These are phyloP conservation scores for Isochrysis galbana DNA, from an alignment of 78 protist species.

Conservation along the genomic window DNA sequence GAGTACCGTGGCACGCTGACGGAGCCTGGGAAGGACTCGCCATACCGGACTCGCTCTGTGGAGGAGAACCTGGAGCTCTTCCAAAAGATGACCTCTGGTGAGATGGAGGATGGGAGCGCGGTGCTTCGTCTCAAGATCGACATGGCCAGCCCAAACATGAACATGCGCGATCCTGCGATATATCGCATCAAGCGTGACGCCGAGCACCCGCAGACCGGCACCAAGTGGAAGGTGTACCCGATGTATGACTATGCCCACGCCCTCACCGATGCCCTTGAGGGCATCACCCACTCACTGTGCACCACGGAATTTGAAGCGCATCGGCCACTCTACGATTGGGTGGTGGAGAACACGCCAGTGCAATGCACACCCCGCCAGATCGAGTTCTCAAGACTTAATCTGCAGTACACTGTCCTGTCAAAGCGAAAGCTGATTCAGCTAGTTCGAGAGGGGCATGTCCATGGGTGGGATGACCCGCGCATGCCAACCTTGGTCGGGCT, in stretches of 20 bases:
- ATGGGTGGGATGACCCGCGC: constrained; percentile 64
- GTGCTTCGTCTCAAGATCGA: constrained; percentile 69
- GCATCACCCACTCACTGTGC: constrained; percentile 77
- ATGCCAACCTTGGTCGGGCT: constrained; percentile 55
- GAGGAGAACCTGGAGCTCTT: constrained; percentile 59
- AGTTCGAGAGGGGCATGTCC: constrained; percentile 39
- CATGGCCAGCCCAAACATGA: constrained; percentile 47
- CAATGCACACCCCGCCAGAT: constrained; percentile 27
- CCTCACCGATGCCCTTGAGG: constrained; percentile 63
- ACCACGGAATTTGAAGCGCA: constrained; percentile 68
- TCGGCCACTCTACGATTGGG: constrained; percentile 64
- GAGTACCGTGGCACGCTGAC: constrained; percentile 38
- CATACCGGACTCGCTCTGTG: constrained; percentile 48
- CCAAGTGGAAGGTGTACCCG: constrained; percentile 72
- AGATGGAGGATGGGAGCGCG: constrained; percentile 52
- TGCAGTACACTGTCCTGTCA: constrained; percentile 58
- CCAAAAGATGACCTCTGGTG: constrained; percentile 52
- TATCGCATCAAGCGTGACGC: constrained; percentile 46
- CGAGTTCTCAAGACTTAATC: constrained; percentile 69
- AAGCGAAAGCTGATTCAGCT: constrained; percentile 64
- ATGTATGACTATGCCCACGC: constrained; percentile 67
- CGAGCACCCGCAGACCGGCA: constrained; percentile 59
- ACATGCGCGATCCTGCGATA: constrained; percentile 55
- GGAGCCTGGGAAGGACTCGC: neutral
- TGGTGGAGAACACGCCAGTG: constrained; percentile 22